Evolutionary conservation across 2,329 filamentous ascomycete species (phyloP).

Genomic region (Ceratocystis albifundus): DNA sequence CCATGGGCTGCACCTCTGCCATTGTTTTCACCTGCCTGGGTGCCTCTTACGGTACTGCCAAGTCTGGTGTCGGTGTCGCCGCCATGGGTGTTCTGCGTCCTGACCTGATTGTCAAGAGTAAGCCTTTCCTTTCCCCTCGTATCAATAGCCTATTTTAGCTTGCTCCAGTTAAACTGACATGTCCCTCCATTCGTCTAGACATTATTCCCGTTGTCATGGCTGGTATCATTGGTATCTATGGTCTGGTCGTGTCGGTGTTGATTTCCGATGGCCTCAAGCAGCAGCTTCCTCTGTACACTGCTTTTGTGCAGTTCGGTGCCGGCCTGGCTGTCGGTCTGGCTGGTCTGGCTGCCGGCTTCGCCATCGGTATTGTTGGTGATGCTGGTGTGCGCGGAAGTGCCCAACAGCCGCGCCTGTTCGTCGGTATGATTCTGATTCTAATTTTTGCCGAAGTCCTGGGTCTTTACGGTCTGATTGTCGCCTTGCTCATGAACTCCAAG

Average conservation of each 20-base stretch:
- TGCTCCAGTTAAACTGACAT: too few species aligned
- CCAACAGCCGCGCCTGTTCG: conserved; percentile 75
- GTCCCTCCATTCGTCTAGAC: conserved; percentile 43
- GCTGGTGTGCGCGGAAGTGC: conserved; percentile 79
- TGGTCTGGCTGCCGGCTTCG: conserved; percentile 74
- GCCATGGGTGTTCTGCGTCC: conserved; percentile 97
- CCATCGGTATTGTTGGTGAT: conserved; percentile 79
- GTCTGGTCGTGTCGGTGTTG: conserved; percentile 75
- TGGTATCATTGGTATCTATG: conserved; percentile 99
- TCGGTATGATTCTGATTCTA: conserved; percentile 97
- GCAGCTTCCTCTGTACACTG: conserved; percentile 61
- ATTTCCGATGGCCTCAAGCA: conserved; percentile 71
- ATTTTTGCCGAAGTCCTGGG: conserved; percentile 99
- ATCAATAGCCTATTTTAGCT: too few species aligned
- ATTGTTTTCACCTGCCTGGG: conserved; percentile 96
- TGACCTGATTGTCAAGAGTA: conserved; percentile 99
- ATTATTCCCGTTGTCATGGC: conserved; percentile 99
- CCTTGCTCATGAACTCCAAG: conserved; percentile 99
- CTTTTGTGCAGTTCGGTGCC: conserved; percentile 76
- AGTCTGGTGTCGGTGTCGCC: conserved; percentile 97
- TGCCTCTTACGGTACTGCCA: conserved; percentile 96
- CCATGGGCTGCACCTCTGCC: conserved; percentile 93
- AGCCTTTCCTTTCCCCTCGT: conserved; percentile 16
- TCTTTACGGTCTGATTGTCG: conserved; percentile 98
- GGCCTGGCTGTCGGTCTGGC: conserved; percentile 71